phyloP scores from a whole-genome alignment of 208 protist species.

The Acanthamoeba rhysodes region DNA sequence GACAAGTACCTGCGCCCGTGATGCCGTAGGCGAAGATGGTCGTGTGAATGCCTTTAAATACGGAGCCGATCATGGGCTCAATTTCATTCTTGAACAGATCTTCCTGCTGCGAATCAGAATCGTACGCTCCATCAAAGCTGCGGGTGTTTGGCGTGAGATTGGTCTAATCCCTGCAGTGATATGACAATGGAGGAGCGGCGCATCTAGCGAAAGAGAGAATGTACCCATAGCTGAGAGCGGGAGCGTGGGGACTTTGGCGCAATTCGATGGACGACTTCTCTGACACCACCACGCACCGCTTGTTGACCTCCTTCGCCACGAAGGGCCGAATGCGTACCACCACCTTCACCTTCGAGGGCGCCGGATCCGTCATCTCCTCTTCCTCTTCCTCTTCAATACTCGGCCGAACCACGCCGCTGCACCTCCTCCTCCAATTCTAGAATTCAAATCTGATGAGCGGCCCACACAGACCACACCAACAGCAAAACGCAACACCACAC shows the following conservation, averaged over 20 bases:
- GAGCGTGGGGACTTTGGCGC: background rate
- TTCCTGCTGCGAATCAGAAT: conserved; percentile 27
- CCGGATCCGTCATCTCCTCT: conserved; percentile 11
- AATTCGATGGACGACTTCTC: conserved; percentile 27
- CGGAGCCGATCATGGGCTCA: conserved; percentile 2
- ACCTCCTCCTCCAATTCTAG: no score
- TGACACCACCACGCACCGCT: conserved; percentile 27
- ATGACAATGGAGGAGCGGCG: background rate
- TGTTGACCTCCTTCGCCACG: conserved; percentile 13
- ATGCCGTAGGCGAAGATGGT: conserved; percentile 93
- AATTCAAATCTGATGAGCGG: no score
- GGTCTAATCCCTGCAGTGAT: no score
- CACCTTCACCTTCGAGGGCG: conserved; percentile 47
- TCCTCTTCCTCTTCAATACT: no score
- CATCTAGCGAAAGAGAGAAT: background rate
- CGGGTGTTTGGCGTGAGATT: background rate
- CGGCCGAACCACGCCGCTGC: no score
- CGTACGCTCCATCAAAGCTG: conserved; percentile 34
- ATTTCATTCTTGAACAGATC: conserved; percentile 72
- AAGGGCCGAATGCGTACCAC: conserved; percentile 46
- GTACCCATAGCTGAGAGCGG: conserved; percentile 25
- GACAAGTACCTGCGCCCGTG: conserved; percentile 90
- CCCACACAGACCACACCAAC: no score
- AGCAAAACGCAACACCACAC: no score
- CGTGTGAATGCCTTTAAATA: conserved; percentile 88